These are phyloP conservation scores for Gossypium ekmanianum DNA, from an alignment of 345 rosid genomes.

Conservation along the genomic window DNA sequence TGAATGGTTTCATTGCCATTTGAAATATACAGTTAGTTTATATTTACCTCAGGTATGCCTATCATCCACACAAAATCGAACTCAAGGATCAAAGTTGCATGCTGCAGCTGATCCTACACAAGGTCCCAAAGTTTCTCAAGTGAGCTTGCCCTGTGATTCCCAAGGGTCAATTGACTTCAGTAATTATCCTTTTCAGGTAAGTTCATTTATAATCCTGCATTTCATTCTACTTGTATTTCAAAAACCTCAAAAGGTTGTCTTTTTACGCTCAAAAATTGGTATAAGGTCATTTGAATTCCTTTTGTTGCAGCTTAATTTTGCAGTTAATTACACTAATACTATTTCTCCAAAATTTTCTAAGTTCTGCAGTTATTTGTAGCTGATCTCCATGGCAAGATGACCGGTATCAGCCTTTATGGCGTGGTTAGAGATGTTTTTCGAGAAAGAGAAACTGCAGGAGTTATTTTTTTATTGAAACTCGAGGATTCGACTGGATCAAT, in stretches of 20 bases:
- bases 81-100: slow-evolving; percentile 61
- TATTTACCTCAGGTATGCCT: slow-evolving; percentile 60
- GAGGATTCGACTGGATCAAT: slow-evolving; percentile 71
- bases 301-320: background rate
- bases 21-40: slow-evolving; percentile 18
- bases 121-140: slow-evolving; percentile 67
- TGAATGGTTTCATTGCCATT: background rate
- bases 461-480: slow-evolving; percentile 57
- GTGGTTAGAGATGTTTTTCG: slow-evolving; percentile 46
- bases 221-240: background rate
- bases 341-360: slow-evolving; percentile 31
- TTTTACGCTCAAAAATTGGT: background rate
- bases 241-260: background rate
- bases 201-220: slow-evolving; percentile 21
- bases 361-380: slow-evolving; percentile 60
- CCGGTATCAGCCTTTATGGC: slow-evolving; percentile 79
- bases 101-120: slow-evolving; percentile 52
- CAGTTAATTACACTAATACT: slow-evolving; percentile 13
- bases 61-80: slow-evolving; percentile 55
- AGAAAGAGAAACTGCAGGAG: slow-evolving; percentile 41
- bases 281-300: slow-evolving; percentile 1
- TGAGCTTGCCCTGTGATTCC: slow-evolving; percentile 76
- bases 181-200: slow-evolving; percentile 79
- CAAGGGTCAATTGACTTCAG: slow-evolving; percentile 83
- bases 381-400: slow-evolving; percentile 77